These are phyloP conservation scores for Cryphonectria japonica DNA, from an alignment of 2,329 filamentous ascomycete species.

Conservation along the genomic window DNA sequence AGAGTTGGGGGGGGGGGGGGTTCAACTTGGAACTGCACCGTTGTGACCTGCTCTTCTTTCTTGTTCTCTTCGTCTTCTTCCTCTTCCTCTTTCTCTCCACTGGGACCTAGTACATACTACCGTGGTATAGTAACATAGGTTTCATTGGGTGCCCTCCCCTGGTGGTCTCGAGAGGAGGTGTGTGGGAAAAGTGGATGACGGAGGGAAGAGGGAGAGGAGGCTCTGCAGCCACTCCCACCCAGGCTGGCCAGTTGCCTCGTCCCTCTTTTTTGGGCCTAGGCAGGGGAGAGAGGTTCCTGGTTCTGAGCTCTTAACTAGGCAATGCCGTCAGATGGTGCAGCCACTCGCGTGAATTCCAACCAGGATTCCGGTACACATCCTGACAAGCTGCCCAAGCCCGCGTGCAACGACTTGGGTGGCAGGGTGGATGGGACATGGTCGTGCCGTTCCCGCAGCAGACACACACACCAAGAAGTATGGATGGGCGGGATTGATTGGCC, in stretches of 20 bases:
- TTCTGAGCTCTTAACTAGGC: background rate
- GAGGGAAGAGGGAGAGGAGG: background rate
- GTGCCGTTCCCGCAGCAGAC: constrained; percentile 12
- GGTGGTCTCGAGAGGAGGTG: background rate
- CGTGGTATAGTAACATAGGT: background rate
- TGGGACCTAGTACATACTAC: background rate
- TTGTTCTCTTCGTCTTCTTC: background rate
- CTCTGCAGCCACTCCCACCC: constrained; percentile 4
- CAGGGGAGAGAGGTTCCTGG: background rate
- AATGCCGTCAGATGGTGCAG: constrained; percentile 14
- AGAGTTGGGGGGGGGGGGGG: too few species aligned
- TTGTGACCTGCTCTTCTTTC: background rate
- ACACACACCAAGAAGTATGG: constrained; percentile 6
- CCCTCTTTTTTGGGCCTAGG: background rate
- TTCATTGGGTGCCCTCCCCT: background rate
- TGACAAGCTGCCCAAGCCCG: constrained; percentile 10
- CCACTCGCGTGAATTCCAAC: constrained; percentile 18
- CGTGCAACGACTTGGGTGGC: background rate
- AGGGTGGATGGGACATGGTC: constrained; percentile 12
- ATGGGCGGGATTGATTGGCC: constrained; percentile 33
- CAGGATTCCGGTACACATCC: constrained; percentile 17
- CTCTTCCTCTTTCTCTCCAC: background rate
- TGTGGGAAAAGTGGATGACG: background rate
- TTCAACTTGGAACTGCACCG: background rate
- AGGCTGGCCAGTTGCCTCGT: background rate